Evolutionary conservation across 495 filamentous ascomycete genomes (phyloP), one percentile per base, ranked within the genome.

Genomic region (Podospora sp.): DNA sequence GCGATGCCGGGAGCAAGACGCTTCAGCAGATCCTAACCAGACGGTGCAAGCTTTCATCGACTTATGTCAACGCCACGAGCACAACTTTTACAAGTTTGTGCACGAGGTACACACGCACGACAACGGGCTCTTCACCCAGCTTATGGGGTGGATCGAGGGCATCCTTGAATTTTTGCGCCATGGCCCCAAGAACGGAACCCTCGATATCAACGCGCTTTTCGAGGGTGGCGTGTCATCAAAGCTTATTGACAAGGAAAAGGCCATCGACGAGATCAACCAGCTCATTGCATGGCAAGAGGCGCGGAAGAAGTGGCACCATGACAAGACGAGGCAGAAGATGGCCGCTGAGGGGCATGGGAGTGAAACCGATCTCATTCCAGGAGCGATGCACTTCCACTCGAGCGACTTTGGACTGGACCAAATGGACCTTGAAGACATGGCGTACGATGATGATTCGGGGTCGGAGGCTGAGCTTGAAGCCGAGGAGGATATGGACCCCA

Each of bases 1-100:
- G 65, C 89, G 88, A 65, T 93, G 92, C 65, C 93, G 96, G 72
- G 88, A 91, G 33, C 93, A 97, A 77, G 96, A 97, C 77, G 89
- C 94, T 53, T 90, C 91, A 0, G 93, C 93, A 0, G 95, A 99
- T 74, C 95, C 95, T 16, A 99, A 99, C 79, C 93, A 97, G 79
- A 99, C 95, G 0, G 95, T 99, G n/a, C 95, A 99, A 77, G 86
- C 92, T 40, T 99, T 99, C 76, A 99, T 98, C 75, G 96, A 99
- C 76, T 87, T 99, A 51, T 99, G 95, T 76, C 91, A 92, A 65
- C 88, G 95, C 18, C 95, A 99, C 76, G 64, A 99, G 79, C 87
- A 92, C 74, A 94, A 96, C 81, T 96, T 99, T 75, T 99, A 99
- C 84, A 97, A 97, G 74, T 99, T 99, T 74, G 88, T 99, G 2